Evolutionary conservation across 2,329 filamentous ascomycete species (phyloP).

Genomic region (Atkinsonella hypoxylon): DNA sequence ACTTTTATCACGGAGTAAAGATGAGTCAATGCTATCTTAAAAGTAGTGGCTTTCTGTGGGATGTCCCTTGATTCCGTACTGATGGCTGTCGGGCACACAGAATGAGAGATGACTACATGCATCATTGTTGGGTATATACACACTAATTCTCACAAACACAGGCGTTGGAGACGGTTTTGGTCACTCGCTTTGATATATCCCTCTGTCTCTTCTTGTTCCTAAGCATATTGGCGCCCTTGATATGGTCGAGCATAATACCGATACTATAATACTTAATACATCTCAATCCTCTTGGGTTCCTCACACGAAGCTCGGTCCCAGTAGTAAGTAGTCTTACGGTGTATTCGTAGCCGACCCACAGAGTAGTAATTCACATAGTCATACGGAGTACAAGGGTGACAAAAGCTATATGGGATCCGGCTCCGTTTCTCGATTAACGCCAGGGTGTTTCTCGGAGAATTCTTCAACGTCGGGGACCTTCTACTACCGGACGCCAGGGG

Average conservation of each 20-base stretch:
- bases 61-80: background rate
- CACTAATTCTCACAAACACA: conserved; percentile 7
- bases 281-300: background rate
- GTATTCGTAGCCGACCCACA: no score
- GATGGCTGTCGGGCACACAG: background rate
- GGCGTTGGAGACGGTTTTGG: conserved; percentile 16
- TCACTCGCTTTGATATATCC: conserved; percentile 13
- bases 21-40: conserved; percentile 4
- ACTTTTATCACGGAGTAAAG: conserved; percentile 74
- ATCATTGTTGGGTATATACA: conserved; percentile 10
- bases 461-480: no score
- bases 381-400: no score
- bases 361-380: no score
- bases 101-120: conserved; percentile 6
- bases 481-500: no score
- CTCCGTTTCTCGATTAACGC: no score
- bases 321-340: no score
- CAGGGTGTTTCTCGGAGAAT: no score
- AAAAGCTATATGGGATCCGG: no score
- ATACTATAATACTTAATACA: conserved; percentile 1
- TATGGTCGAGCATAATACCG: conserved; percentile 3
- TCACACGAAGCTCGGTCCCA: background rate
- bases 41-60: background rate
- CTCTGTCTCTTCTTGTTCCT: conserved; percentile 2
- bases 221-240: conserved; percentile 5